Base-by-base conservation (phyloP, 129 eudicot genomes). In the Centaurea solstitialis region DNA sequence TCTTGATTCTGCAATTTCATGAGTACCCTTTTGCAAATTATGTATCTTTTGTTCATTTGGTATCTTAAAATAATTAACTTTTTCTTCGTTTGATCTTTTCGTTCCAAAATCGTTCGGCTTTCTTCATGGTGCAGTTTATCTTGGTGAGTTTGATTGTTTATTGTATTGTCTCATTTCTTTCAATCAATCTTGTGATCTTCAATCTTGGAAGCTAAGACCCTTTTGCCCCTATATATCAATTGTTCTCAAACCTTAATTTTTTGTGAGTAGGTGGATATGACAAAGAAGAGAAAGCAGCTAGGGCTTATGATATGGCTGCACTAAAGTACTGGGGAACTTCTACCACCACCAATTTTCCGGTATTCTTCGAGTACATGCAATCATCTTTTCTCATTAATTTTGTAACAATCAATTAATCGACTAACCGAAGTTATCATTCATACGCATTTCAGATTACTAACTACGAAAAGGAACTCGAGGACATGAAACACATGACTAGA, bases 201-300 rank as follows among this genome's bases (percentile, higher is more conserved):
- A 18, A 38, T 37, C 80, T 66, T 0, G 11, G 67, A 22, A 39
- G 17, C 15, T 1, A 68, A 24, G 8, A 53, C 21, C 15, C 9
- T 4, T 39, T 9, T 76, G 50, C 24, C 15, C 30, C 30, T 26
- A 26, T 30, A 12, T 40, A 53, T 73, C 3, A 1, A 6, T 20
- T 45, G 5, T n/a, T 37, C 11, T 0, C 35, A 61, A n/a, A 35
- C 4, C 10, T 24, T 23, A 11, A 17, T 74, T 41, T 77, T 7
- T 53, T 68, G 74, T 81, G 75, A 39, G 5, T 84, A 95, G 99
- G 99, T 73, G 99, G 99, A 67, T 96, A 96, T 88, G 99, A 96
- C 84, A 96, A 96, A 84, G 99, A 96, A 88, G 99, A 96, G 79
- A 96, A 96, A 68, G 99, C 99, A 74, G 99, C 99, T 76, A 89